Conservation (phyloP, 495 filamentous ascomycete genomes). For the Haplographium delicatum region DNA sequence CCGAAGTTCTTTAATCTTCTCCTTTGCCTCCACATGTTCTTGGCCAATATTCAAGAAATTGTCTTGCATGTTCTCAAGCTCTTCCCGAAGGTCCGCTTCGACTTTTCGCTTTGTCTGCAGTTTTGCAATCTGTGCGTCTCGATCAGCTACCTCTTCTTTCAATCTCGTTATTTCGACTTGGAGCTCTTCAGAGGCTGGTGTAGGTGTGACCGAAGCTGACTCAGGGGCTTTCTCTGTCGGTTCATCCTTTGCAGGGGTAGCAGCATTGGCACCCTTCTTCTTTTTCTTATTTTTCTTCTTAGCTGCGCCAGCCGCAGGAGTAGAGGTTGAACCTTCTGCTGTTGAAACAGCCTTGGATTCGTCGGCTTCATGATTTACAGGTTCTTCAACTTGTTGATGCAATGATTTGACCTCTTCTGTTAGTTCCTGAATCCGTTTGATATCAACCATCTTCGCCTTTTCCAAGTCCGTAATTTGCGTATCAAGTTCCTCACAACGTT, state of each 20-base stretch:
- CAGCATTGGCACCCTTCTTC: slow-evolving; percentile 63
- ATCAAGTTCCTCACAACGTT: slow-evolving; percentile 5
- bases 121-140: slow-evolving; percentile 43
- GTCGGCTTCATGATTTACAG: slow-evolving; percentile 17
- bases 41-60: slow-evolving; percentile 69
- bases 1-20: slow-evolving; percentile 63
- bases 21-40: slow-evolving; percentile 77
- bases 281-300: slow-evolving; percentile 90
- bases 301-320: slow-evolving; percentile 27
- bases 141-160: slow-evolving; percentile 33
- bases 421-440: slow-evolving; percentile 32
- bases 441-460: slow-evolving; percentile 12
- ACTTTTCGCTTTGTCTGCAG: slow-evolving; percentile 60
- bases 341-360: slow-evolving; percentile 1
- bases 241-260: slow-evolving; percentile 14
- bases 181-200: slow-evolving; percentile 1
- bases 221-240: slow-evolving; percentile 22
- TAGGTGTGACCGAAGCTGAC: slow-evolving; percentile 5
- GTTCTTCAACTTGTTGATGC: slow-evolving; percentile 16
- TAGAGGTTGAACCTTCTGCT: slow-evolving; percentile 5
- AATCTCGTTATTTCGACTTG: slow-evolving; percentile 27
- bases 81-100: slow-evolving; percentile 79
- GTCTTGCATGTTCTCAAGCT: slow-evolving; percentile 79
- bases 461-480: slow-evolving; percentile 19
- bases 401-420: slow-evolving; percentile 15